Evolutionary conservation across 208 protist genomes (phyloP), one percentile per base, ranked within the genome.

Genomic region (Acanthamoeba sp.): DNA sequence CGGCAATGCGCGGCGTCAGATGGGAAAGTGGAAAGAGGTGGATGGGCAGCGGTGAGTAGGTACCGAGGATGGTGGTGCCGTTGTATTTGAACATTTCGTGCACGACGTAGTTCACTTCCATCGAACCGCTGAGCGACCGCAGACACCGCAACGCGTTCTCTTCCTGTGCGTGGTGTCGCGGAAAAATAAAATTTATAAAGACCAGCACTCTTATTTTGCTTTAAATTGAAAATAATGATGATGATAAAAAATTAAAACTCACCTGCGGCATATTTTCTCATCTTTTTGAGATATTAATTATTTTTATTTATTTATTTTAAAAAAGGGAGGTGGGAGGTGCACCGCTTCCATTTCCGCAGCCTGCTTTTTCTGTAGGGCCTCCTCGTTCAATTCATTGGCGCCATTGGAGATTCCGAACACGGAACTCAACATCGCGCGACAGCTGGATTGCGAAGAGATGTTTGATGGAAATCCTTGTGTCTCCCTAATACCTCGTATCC

Each of bases 21-120:
- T n/a, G n/a, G n/a, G n/a, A n/a, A n/a, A n/a, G n/a, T n/a, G n/a
- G n/a, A n/a, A n/a, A n/a, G n/a, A n/a, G n/a, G n/a, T n/a, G n/a
- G n/a, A n/a, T n/a, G n/a, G 52, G 52, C 52, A 48, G 42, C 6
- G 42, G 10, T 14, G 42, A 3, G 6, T 48, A 10, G 62, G 62
- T 71, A 76, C 66, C 66, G 18, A 76, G 66, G 36, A 76, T 76
- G 66, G 66, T 42, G n/a, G 66, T 24, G 66, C 66, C 34, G 29
- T 76, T 76, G 66, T 76, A 76, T 18, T 76, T 76, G 66, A 76
- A 76, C 66, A 76, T 76, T 20, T 76, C 66, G 66, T 76, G 66
- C 12, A 76, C 66, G 66, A 76, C 66, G 36, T 76, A 42, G 66
- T 76, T 42, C 6, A 76, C 18, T 27, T 42, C 66, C 36, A 36